phyloP scores from a whole-genome alignment of 345 rosid species.

The Clarkia xantiana region DNA sequence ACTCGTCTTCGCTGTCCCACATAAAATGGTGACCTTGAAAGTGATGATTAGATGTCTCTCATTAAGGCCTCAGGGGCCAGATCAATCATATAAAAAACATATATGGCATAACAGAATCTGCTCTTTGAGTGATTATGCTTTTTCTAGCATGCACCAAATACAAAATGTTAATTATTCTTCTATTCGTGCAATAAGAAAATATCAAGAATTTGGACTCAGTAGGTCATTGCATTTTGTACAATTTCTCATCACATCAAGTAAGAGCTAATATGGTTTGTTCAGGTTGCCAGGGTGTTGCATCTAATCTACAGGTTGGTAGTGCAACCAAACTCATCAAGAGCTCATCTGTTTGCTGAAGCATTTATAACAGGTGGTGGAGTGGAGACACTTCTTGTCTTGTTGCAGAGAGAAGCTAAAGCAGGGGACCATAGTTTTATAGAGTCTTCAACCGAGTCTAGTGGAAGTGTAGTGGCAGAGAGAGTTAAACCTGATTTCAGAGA shows the following conservation, averaged over 20 bases:
- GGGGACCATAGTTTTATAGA: slow-evolving; percentile 43
- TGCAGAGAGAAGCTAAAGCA: slow-evolving; percentile 87
- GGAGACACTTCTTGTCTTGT: slow-evolving; percentile 92
- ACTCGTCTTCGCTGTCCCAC: no score
- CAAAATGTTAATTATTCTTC: no score
- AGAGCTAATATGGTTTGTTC: slow-evolving; percentile 14
- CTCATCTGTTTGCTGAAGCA: slow-evolving; percentile 62
- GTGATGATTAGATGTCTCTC: no score
- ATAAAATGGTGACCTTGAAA: no score
- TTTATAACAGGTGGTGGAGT: slow-evolving; percentile 79
- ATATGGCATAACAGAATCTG: no score
- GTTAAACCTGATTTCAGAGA: slow-evolving; percentile 23
- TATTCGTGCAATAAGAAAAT: no score
- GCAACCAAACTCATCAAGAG: slow-evolving; percentile 82
- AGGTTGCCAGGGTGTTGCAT: slow-evolving; percentile 90
- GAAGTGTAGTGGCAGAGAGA: slow-evolving; percentile 23
- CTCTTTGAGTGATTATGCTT: no score
- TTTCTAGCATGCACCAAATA: no score
- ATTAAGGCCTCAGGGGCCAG: no score
- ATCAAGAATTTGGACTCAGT: no score
- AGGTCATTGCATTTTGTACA: no score
- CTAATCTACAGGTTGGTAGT: slow-evolving; percentile 79
- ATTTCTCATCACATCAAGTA: slow-evolving; percentile 7
- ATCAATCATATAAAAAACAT: no score
- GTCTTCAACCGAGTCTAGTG: slow-evolving; percentile 18